Evolutionary conservation across 208 protist species (phyloP), one percentile per base, ranked within the genome.

Genomic region (Leishmania amazonensis): DNA sequence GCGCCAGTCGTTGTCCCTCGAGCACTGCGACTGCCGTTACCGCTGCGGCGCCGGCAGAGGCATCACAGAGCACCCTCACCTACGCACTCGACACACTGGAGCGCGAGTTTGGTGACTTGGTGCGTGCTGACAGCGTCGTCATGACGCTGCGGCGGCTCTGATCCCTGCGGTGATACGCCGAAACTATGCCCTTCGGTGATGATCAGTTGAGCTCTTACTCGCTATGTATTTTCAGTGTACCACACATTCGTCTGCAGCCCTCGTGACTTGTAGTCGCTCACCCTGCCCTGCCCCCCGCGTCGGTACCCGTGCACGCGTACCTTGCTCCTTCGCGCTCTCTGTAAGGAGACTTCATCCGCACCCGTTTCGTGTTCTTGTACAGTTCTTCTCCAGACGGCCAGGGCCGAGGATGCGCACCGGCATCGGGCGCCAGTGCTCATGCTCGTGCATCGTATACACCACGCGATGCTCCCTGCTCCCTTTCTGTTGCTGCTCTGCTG

Each of bases 71-170:
- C 40, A 60, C 76, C 2, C 47, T 86, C 7, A 24, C 54, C 17
- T 79, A 72, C 72, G 75, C 77, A 35, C 47, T 86, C 17, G 78
- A 86, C 38, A 47, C 65, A 7, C 57, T 86, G 45, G 83, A 86
- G 78, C 40, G 35, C 35, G 53, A 54, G 62, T 77, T 70, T 13
- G 78, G 78, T 15, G 54, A n/a, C 2, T 40, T 78, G 17, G 78
- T 80, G 24, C 57, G 53, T n/a, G 42, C 64, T 38, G 83, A 86
- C 60, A 45, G 75, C 49, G 65, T 83, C 15, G 73, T 42, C 74
- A 76, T 83, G 73, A 86, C 83, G 17, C 75, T 86, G 65, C 78
- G 78, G 19, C 78, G 83, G 0, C 57, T 86, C 19, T 80, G 40
- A 80, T 3, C 51, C 19, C 31, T 19, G 49, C 31, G 21, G 31